Conservation (phyloP, 805 yeast species). For the Starmera quercuum region DNA sequence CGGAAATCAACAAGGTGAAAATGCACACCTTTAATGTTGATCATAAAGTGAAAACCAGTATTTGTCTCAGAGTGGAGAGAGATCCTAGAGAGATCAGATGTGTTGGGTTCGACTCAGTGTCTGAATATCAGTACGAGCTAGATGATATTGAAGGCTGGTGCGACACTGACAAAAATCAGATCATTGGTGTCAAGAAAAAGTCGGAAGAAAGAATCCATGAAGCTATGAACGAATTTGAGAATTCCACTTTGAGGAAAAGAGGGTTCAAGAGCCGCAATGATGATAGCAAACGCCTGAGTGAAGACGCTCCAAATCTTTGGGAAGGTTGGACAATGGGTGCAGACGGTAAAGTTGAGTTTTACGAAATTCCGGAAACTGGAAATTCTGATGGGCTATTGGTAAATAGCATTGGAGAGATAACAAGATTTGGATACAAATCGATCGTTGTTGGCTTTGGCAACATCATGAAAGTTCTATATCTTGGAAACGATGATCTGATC, state of each 20-base stretch:
- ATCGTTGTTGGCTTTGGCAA: slow-evolving; percentile 72
- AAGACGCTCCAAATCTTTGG: slow-evolving; percentile 42
- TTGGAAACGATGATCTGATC: slow-evolving; percentile 69
- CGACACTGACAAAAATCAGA: slow-evolving; percentile 65
- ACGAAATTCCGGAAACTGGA: slow-evolving; percentile 46
- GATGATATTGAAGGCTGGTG: slow-evolving; percentile 72
- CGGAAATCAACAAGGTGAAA: slow-evolving; percentile 46
- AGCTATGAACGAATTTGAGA: slow-evolving; percentile 8
- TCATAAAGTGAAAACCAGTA: slow-evolving; percentile 68
- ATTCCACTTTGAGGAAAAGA: slow-evolving; percentile 11
- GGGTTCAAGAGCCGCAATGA: neutral
- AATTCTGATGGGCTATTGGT: slow-evolving; percentile 37
- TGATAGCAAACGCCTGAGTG: neutral
- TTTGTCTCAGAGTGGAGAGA: slow-evolving; percentile 85
- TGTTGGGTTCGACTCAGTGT: slow-evolving; percentile 70
- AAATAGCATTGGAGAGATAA: slow-evolving; percentile 52
- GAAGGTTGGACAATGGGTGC: slow-evolving; percentile 76
- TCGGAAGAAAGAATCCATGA: slow-evolving; percentile 23
- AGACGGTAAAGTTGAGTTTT: slow-evolving; percentile 53
- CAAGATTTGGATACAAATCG: slow-evolving; percentile 70
- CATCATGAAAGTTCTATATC: slow-evolving; percentile 59
- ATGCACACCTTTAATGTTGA: slow-evolving; percentile 70
- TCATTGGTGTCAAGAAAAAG: slow-evolving; percentile 57
- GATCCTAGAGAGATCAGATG: slow-evolving; percentile 90
- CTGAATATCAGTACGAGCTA: slow-evolving; percentile 63